Evolutionary conservation across 1,284 basidiomycete species (phyloP), one percentile per base, ranked within the genome.

Genomic region (Athelia psychrophila): DNA sequence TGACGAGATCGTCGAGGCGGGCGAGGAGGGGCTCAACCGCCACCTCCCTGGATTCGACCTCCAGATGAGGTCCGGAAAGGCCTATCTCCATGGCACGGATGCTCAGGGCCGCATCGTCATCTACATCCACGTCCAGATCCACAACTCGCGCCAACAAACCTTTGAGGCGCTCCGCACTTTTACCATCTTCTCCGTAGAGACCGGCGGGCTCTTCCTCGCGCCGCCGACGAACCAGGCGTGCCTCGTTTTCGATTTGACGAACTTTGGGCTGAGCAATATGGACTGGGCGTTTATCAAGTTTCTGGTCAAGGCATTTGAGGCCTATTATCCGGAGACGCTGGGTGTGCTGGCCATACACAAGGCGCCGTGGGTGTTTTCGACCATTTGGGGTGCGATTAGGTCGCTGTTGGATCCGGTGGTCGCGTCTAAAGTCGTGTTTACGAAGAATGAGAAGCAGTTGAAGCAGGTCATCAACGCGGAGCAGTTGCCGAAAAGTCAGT

Each of bases 1-100:
- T 9, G 38, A 42, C 20, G n/a, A 42, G 6, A 42, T 42, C 20
- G 20, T 42, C 38, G 38, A 42, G 20, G 8, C 6, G 38, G 38
- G 38, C 6, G 38, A 42, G n/a, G 38, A 42, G 20, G 8, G 6
- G 6, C 20, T 42, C n/a, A 42, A 42, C 20, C 6, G n/a, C 8
- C 8, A 42, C 9, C 16, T 42, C 9, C 38, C 38, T 8, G 38
- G 38, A 6, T 42, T 42, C 20, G 38, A 42, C n/a, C 20, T 42
- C n/a, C 38, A 42, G 38, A 42, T 42, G 38, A 42, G n/a, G 38
- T 42, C 38, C n/a, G n/a, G 38, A 6, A 42, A 42, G 38, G 38
- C 38, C 8, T 42, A 42, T 16, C 20, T 42, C 20, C 38, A 42
- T 16, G 38, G 38, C 38, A 9, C 38, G 6, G 38, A 42, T 22